Evolutionary conservation across 2,329 filamentous ascomycete species (phyloP), one percentile per base, ranked within the genome.

Genomic region (Diaporthe helianthi): DNA sequence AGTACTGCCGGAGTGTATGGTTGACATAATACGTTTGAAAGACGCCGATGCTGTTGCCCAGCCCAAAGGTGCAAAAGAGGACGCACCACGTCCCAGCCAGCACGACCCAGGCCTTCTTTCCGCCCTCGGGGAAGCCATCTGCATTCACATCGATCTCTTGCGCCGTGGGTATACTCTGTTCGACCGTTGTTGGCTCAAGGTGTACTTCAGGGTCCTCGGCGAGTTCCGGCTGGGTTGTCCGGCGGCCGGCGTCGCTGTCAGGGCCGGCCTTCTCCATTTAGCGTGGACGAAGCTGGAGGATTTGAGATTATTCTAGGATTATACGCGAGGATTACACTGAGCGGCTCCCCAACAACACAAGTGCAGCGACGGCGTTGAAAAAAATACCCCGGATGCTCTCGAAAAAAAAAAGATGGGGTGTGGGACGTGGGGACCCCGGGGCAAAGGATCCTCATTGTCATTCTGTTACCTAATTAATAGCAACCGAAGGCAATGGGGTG

Each of bases 11-110:
- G 3, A 90, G 77, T 22, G 84, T 81, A 9, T 83, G 78, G 8
- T 76, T 80, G 71, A 87, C 79, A 73, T 90, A 90, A 74, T 89
- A 88, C 24, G 84, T 82, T 73, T 89, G 87, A 72, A 89, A 89
- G 17, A 85, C 79, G 9, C 87, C 87, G 19, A 83, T 73, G 76
- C 76, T 75, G 72, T 78, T 78, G 54, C 77, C 69, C 77, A 79
- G 82, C 7, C 82, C 82, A 44, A 80, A 81, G 60, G 76, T 80
- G 74, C 79, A 82, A 26, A 83, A 82, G 0, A 78, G 76, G 1
- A 76, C 77, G 72, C 80, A 82, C 80, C 80, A 83, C 0, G 75
- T 78, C 17, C 81, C 81, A 6, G 80, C 67, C 4, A 83, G 78
- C 1, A 80, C 77, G 0, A 80, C 74, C 81, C 81, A 83, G 0